A percentile compares a stretch with the other conserved stretches of the same genome.
These are phyloP conservation scores for Geotrichum restrictum DNA, from an alignment of 1,139 yeast species.

Conservation along the genomic window DNA sequence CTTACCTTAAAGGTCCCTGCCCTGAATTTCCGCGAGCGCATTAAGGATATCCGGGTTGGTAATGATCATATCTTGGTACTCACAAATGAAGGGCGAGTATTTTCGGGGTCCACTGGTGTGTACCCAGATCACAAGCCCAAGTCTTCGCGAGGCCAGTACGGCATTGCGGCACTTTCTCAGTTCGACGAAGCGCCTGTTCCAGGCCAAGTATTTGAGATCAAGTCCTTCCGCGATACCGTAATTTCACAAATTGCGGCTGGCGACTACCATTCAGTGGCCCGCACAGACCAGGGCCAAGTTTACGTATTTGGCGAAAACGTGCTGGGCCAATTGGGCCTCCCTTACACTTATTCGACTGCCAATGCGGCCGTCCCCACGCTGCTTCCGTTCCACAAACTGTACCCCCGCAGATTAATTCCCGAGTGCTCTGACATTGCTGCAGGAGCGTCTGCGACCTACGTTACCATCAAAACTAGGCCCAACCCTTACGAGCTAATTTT, in stretches of 20 bases:
- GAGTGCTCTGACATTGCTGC: constrained; percentile 52
- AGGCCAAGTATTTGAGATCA: constrained; percentile 40
- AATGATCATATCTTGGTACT: constrained; percentile 61
- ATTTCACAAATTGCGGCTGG: constrained; percentile 70
- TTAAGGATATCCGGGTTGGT: constrained; percentile 58
- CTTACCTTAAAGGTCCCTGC: constrained; percentile 24
- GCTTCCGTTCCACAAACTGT: constrained; percentile 44
- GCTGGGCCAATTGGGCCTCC: constrained; percentile 78
- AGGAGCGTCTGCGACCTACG: constrained; percentile 63
- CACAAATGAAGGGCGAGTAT: constrained; percentile 60
- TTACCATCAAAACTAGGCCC: constrained; percentile 28
- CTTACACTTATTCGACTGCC: constrained; percentile 61
- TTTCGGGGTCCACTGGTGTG: constrained; percentile 55
- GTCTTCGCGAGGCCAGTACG: constrained; percentile 72
- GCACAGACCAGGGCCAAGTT: constrained; percentile 58
- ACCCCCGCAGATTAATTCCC: constrained; percentile 33
- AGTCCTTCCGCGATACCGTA: constrained; percentile 31
- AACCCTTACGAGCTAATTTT: constrained; percentile 16
- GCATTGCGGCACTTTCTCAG: constrained; percentile 69
- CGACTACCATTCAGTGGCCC: constrained; percentile 62
- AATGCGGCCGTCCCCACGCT: constrained; percentile 64
- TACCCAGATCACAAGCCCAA: constrained; percentile 26
- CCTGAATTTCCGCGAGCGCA: constrained; percentile 45
- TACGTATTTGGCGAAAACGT: constrained; percentile 85
- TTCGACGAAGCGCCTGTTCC: constrained; percentile 49